Conservation (phyloP, 2,329 filamentous ascomycete genomes). For the Penicillium sp. region DNA sequence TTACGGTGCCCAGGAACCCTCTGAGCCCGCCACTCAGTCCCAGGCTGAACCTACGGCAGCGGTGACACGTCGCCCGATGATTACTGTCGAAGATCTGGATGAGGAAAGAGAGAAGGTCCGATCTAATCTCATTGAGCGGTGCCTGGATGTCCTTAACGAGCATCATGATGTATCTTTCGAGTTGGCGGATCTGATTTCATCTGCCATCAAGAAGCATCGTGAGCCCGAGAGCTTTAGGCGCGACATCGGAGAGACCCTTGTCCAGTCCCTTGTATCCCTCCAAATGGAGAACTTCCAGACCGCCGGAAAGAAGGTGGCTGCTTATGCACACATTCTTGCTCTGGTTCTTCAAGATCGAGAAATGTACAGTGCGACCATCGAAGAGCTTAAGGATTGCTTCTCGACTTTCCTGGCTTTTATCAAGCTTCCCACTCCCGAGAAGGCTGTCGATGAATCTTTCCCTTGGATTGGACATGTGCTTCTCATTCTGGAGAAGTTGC, state of each 20-base stretch:
- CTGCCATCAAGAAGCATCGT: constrained; percentile 60
- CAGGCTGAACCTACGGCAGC: constrained; percentile 7
- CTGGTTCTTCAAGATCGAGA: constrained; percentile 75
- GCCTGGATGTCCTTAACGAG: constrained; percentile 80
- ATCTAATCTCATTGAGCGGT: constrained; percentile 77
- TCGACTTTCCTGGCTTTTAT: constrained; percentile 73
- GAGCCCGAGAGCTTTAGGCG: constrained; percentile 57
- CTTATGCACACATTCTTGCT: constrained; percentile 87
- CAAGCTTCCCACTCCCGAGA: constrained; percentile 56
- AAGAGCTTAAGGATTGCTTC: constrained; percentile 72
- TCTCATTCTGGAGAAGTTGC: constrained; percentile 79
- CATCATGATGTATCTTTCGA: constrained; percentile 89
- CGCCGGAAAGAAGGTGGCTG: constrained; percentile 68
- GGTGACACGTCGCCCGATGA: constrained; percentile 30
- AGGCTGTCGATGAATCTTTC: constrained; percentile 70
- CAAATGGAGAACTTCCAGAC: constrained; percentile 54
- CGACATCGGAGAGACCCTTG: constrained; percentile 76
- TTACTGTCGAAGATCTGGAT: constrained; percentile 73
- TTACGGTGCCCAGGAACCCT: constrained; percentile 12
- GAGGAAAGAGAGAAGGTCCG: constrained; percentile 68
- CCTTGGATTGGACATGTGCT: constrained; percentile 91
- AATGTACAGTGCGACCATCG: constrained; percentile 74
- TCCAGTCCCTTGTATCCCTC: constrained; percentile 72
- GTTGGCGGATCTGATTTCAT: constrained; percentile 76
- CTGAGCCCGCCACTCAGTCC: constrained; percentile 22